Conservation (phyloP, 164 flowering plant species). For the Berberis vulgaris region DNA sequence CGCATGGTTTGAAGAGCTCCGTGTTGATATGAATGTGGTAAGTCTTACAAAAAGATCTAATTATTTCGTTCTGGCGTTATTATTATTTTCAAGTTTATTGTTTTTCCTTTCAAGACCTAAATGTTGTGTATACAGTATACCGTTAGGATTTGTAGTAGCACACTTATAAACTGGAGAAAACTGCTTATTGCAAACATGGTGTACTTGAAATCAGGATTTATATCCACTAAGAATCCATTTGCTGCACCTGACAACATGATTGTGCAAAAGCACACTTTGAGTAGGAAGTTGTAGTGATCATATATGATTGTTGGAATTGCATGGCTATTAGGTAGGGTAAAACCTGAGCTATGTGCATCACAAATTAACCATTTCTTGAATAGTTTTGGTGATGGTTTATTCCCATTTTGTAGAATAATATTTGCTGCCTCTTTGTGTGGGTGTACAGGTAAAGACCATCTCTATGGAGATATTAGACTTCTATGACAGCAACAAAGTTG, state of each 20-base stretch:
- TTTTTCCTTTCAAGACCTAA: neutral
- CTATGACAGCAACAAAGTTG: slow-evolving; percentile 52
- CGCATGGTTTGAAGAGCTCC: slow-evolving; percentile 97
- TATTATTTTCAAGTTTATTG: neutral
- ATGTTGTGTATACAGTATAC: neutral
- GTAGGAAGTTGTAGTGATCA: no score
- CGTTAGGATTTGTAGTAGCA: neutral
- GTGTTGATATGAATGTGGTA: slow-evolving; percentile 97
- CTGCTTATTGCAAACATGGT: neutral
- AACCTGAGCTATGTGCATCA: neutral
- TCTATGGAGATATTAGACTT: slow-evolving; percentile 93
- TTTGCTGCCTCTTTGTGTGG: neutral
- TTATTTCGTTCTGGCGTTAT: neutral
- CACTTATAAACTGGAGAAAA: neutral
- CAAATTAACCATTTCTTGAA: neutral
- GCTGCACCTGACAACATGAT: no score
- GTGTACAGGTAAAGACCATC: slow-evolving; percentile 75
- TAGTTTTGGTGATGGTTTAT: neutral
- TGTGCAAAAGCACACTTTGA: no score
- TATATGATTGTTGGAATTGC: no score
- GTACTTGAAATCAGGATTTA: no score
- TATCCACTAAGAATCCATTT: no score
- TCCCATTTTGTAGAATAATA: neutral
- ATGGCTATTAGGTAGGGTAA: neutral
- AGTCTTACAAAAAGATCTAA: slow-evolving; percentile 8